A percentile compares a stretch with the other conserved stretches of the same genome.
phyloP scores from a whole-genome alignment of 495 filamentous ascomycete species.

The Hypoxylon fragiforme region DNA sequence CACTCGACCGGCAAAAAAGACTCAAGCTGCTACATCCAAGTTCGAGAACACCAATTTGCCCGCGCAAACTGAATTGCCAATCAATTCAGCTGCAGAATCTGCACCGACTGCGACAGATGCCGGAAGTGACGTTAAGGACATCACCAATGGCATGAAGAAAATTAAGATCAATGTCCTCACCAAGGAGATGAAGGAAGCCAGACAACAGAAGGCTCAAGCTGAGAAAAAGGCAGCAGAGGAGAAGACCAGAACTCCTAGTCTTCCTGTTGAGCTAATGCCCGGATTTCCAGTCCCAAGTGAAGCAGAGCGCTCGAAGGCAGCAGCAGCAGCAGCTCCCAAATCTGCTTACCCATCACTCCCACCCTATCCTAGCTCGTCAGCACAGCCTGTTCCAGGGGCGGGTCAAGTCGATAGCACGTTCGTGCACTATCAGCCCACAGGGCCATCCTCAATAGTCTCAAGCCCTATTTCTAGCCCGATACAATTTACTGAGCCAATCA shows the following conservation, averaged over 20 bases:
- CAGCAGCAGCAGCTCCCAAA: constrained; percentile 19
- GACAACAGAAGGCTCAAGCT: constrained; percentile 42
- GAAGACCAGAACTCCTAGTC: constrained; percentile 7
- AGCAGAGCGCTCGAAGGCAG: background rate
- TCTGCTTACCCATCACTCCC: constrained; percentile 12
- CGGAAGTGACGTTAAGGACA: constrained; percentile 56
- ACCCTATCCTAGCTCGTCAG: constrained; percentile 22
- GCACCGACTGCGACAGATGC: constrained; percentile 16
- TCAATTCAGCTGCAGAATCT: constrained; percentile 6
- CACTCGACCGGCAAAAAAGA: constrained; percentile 47
- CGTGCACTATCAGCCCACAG: constrained; percentile 46
- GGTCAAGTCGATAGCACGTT: constrained; percentile 25
- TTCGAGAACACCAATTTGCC: constrained; percentile 36
- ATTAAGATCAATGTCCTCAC: constrained; percentile 76
- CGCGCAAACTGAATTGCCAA: constrained; percentile 10
- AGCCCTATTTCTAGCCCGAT: constrained; percentile 33
- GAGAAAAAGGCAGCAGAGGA: constrained; percentile 21
- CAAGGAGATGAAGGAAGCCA: constrained; percentile 68
- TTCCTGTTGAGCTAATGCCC: constrained; percentile 3
- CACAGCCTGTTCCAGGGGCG: constrained; percentile 5
- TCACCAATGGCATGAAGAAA: constrained; percentile 71
- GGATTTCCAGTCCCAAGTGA: background rate
- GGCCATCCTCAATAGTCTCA: constrained; percentile 30
- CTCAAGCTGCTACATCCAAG: constrained; percentile 48
- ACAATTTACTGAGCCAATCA: constrained; percentile 45